Evolutionary conservation across 805 yeast genomes (phyloP).

Genomic region (Saccharomycopsis selenospora): DNA sequence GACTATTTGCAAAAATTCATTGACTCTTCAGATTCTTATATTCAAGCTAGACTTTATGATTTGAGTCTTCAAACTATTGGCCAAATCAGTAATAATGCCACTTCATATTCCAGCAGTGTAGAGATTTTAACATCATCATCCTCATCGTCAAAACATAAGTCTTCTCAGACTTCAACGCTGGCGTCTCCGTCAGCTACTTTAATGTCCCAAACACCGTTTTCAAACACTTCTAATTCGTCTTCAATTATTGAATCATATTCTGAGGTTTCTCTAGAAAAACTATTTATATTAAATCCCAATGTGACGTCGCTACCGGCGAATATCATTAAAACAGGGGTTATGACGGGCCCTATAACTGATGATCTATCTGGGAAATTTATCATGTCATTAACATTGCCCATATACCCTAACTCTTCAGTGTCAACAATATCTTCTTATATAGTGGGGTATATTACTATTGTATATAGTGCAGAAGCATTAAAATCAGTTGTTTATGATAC

Average conservation of each 20-base stretch:
- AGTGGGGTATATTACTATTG: constrained; percentile 64
- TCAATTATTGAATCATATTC: constrained; percentile 27
- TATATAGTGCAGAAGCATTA: constrained; percentile 41
- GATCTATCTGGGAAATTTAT: constrained; percentile 35
- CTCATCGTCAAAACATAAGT: background rate
- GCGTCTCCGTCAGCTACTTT: constrained; percentile 15
- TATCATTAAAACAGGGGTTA: constrained; percentile 37
- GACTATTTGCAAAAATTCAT: constrained; percentile 53
- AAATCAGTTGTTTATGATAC: constrained; percentile 35
- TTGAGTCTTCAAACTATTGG: constrained; percentile 43
- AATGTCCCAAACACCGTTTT: constrained; percentile 21
- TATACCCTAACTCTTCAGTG: constrained; percentile 67
- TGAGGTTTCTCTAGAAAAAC: constrained; percentile 28
- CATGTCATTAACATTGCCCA: constrained; percentile 72
- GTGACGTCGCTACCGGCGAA: constrained; percentile 39
- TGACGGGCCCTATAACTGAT: constrained; percentile 61
- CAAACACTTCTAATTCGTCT: constrained; percentile 8
- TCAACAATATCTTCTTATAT: constrained; percentile 49
- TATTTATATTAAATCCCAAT: constrained; percentile 47
- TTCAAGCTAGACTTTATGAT: constrained; percentile 63
- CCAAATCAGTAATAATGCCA: constrained; percentile 35
- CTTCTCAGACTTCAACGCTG: constrained; percentile 11
- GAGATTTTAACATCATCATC: background rate
- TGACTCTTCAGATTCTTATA: constrained; percentile 54
- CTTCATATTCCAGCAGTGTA: constrained; percentile 28